Conservation (phyloP, 495 filamentous ascomycete species). For the Penicillium egyptiacum region DNA sequence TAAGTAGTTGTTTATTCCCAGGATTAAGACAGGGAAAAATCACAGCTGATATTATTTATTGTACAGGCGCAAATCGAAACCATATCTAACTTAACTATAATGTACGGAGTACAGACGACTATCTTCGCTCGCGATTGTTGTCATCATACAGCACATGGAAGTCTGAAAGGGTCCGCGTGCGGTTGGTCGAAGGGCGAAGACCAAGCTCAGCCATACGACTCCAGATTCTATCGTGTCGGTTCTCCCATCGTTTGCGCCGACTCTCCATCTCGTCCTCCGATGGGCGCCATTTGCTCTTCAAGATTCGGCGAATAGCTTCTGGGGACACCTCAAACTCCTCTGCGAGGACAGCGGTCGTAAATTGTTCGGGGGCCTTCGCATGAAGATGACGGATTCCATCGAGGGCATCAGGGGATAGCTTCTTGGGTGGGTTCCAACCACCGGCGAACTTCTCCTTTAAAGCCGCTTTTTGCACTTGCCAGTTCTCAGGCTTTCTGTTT, state of each 20-base stretch:
- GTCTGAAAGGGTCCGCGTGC: slow-evolving; percentile 27
- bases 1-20: neutral
- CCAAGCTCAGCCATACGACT: slow-evolving; percentile 69
- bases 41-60: neutral
- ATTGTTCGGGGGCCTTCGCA: slow-evolving; percentile 67
- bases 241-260: slow-evolving; percentile 72
- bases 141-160: slow-evolving; percentile 31
- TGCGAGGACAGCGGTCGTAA: slow-evolving; percentile 72
- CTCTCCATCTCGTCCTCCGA: slow-evolving; percentile 58
- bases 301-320: slow-evolving; percentile 81
- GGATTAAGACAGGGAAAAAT: neutral
- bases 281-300: slow-evolving; percentile 82
- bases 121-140: slow-evolving; percentile 4
- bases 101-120: neutral
- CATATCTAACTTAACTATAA: neutral
- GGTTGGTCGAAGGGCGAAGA: slow-evolving; percentile 48
- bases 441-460: slow-evolving; percentile 69
- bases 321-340: slow-evolving; percentile 79
- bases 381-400: slow-evolving; percentile 83
- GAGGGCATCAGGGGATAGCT: slow-evolving; percentile 85
- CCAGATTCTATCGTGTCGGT: slow-evolving; percentile 77
- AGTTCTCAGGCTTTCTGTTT: slow-evolving; percentile 51
- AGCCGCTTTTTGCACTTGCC: slow-evolving; percentile 70
- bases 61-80: neutral
- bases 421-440: slow-evolving; percentile 79